Conservation (phyloP, 2,329 filamentous ascomycete genomes). For the Phyllosticta capitalensis region DNA sequence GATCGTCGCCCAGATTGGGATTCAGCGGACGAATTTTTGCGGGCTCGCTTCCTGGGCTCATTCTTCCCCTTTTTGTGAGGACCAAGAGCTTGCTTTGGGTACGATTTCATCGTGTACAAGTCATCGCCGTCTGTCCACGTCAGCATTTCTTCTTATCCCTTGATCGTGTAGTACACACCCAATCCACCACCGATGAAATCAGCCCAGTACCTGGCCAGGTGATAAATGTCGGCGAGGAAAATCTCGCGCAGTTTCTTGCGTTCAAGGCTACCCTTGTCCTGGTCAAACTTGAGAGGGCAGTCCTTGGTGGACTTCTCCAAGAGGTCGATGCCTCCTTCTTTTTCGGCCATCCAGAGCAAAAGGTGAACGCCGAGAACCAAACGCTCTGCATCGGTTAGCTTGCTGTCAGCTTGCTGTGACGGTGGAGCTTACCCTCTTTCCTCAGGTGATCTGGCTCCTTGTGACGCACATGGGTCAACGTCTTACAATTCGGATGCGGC, state of each 20-base stretch:
- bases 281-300: constrained; percentile 7
- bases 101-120: constrained; percentile 2
- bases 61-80: neutral
- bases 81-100: constrained; percentile 9
- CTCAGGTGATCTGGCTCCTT: constrained; percentile 66
- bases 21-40: constrained; percentile 4
- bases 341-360: constrained; percentile 6
- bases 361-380: constrained; percentile 11
- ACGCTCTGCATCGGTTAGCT: constrained; percentile 2
- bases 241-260: constrained; percentile 3
- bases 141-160: neutral
- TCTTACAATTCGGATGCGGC: constrained; percentile 1
- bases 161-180: constrained; percentile 2
- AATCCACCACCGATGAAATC: constrained; percentile 6
- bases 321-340: constrained; percentile 1
- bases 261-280: constrained; percentile 8
- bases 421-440: constrained; percentile 46
- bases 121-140: constrained; percentile 2
- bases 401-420: neutral
- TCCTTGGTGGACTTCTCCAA: constrained; percentile 11
- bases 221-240: constrained; percentile 9
- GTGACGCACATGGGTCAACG: constrained; percentile 44
- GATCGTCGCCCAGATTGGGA: neutral
- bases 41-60: constrained; percentile 2
- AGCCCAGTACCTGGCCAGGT: constrained; percentile 4